Evolutionary conservation across 2,329 filamentous ascomycete genomes (phyloP).

Genomic region (Emydomyces testavorans): DNA sequence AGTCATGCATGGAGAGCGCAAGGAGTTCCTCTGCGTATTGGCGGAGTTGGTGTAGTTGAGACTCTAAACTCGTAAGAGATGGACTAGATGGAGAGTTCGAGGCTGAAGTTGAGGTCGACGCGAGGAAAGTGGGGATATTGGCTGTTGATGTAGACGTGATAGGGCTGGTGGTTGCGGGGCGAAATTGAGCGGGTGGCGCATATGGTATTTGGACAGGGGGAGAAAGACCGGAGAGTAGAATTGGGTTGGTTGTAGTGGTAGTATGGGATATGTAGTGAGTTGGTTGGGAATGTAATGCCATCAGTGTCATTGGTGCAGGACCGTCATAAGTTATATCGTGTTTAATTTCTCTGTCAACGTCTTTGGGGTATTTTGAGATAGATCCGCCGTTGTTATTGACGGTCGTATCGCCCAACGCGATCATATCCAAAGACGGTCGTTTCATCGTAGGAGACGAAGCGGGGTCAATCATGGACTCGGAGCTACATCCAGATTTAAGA

Average conservation of each 20-base stretch:
- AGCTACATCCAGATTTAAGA: constrained; percentile 11
- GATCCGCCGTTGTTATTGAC: constrained; percentile 2
- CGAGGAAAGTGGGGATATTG: constrained; percentile 2
- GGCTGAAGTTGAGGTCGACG: not conserved
- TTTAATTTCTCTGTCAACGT: constrained; percentile 9
- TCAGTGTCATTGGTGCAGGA: constrained; percentile 4
- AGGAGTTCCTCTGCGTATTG: constrained; percentile 21
- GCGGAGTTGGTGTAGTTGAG: constrained; percentile 17
- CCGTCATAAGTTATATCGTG: constrained; percentile 7
- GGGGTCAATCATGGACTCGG: not conserved
- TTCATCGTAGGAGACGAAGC: constrained; percentile 8
- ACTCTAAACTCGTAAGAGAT: constrained; percentile 17
- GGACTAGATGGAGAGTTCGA: constrained; percentile 6
- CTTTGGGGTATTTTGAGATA: not conserved
- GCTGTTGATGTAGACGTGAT: constrained; percentile 6
- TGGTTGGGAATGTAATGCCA: not conserved
- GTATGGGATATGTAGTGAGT: not conserved
- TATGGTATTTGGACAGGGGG: not conserved
- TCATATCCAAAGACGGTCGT: constrained; percentile 8
- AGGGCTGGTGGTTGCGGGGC: constrained; percentile 6
- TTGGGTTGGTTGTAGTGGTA: not conserved
- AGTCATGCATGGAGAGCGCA: constrained; percentile 21
- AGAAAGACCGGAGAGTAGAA: not conserved
- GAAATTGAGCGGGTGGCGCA: not conserved
- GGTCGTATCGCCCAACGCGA: constrained; percentile 9